A percentile compares a stretch with the other conserved stretches of the same genome.
phyloP scores from a whole-genome alignment of 371 early-diverging fungal genomes.

The Mortierella sp. region DNA sequence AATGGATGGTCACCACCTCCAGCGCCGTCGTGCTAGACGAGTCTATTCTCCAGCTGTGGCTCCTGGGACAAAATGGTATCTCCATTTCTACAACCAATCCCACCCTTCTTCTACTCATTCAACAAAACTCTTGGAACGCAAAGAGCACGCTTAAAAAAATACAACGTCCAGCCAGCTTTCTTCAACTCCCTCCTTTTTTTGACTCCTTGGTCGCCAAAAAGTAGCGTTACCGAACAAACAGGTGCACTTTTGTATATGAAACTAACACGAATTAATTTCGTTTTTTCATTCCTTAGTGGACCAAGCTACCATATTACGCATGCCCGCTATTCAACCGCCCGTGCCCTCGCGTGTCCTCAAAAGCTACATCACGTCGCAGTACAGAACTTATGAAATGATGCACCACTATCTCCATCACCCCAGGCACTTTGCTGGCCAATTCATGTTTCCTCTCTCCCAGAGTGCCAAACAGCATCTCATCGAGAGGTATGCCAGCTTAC shows the following conservation, averaged over 20 bases:
- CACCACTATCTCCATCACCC: constrained; percentile 61
- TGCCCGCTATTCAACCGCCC: constrained; percentile 41
- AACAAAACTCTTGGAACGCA: neutral
- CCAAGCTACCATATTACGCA: constrained; percentile 43
- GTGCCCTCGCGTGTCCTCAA: constrained; percentile 52
- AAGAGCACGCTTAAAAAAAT: neutral
- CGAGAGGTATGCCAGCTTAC: constrained; percentile 46
- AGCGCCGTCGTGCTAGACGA: constrained; percentile 58
- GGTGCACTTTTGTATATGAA: neutral
- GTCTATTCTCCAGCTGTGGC: constrained; percentile 55
- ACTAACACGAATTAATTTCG: constrained; percentile 1
- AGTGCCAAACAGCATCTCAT: constrained; percentile 56
- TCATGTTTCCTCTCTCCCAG: constrained; percentile 57
- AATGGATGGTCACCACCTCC: constrained; percentile 58
- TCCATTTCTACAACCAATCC: neutral
- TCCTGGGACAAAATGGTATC: constrained; percentile 54
- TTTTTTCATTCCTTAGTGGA: constrained; percentile 31
- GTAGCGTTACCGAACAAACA: constrained; percentile 11
- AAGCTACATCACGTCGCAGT: constrained; percentile 57
- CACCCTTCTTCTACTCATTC: neutral
- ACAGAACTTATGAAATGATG: constrained; percentile 59
- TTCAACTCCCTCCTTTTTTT: neutral
- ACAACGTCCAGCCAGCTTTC: neutral
- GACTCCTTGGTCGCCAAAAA: neutral
- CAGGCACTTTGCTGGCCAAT: constrained; percentile 56